Conservation (phyloP, 176 grass and related monocot genomes). For the Triticum timopheevii region DNA sequence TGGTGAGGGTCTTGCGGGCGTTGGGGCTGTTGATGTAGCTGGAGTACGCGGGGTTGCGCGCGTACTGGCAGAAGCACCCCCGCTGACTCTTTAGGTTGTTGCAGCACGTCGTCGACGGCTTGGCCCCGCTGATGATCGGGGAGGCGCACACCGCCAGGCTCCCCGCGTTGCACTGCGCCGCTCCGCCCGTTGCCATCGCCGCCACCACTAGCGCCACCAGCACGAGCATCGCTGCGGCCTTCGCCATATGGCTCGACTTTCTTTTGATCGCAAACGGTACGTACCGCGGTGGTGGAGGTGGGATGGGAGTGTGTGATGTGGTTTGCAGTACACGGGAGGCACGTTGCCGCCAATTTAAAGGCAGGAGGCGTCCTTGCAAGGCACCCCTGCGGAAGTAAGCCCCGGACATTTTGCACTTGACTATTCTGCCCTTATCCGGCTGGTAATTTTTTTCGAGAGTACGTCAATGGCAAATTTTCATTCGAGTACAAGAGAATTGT, state of each 20-base stretch:
- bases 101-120: constrained; percentile 35
- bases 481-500: too few species aligned
- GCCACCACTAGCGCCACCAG: not conserved
- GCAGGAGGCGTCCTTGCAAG: not conserved
- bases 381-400: not conserved
- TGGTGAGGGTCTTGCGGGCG: not conserved
- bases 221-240: not conserved
- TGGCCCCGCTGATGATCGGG: not conserved
- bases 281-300: not conserved
- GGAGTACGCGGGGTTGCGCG: constrained; percentile 32
- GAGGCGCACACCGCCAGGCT: constrained; percentile 25
- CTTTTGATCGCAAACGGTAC: not conserved
- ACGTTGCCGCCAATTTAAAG: not conserved
- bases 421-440: not conserved
- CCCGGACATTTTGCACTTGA: not conserved
- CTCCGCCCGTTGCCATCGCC: not conserved
- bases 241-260: not conserved
- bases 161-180: constrained; percentile 35
- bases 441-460: too few species aligned
- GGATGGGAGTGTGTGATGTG: not conserved
- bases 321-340: not conserved
- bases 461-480: too few species aligned
- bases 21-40: constrained; percentile 36
- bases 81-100: constrained; percentile 33
- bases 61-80: constrained; percentile 52